Evolutionary conservation across 1,139 yeast species (phyloP).

Genomic region (Yamadazyma dendronema): DNA sequence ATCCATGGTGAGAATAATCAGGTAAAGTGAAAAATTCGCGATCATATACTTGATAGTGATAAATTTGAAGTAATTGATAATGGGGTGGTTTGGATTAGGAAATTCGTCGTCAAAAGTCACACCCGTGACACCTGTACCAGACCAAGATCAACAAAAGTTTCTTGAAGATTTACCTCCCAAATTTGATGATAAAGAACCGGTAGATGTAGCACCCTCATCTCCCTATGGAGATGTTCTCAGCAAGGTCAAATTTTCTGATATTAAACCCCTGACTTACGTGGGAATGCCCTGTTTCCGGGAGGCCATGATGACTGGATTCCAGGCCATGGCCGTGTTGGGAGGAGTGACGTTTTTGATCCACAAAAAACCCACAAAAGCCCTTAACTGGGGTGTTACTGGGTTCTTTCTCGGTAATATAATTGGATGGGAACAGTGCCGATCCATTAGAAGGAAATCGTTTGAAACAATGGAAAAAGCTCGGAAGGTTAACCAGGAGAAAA

Average conservation of each 20-base stretch:
- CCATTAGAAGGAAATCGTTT: constrained; percentile 61
- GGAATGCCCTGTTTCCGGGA: constrained; percentile 87
- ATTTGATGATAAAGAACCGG: constrained; percentile 36
- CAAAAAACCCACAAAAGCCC: constrained; percentile 57
- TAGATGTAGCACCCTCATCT: constrained; percentile 8
- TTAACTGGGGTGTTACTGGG: constrained; percentile 85
- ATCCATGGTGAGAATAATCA: constrained; percentile 2
- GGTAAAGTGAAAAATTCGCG: constrained; percentile 4
- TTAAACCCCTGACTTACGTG: constrained; percentile 52
- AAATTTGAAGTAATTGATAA: constrained; percentile 9
- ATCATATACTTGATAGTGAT: background rate
- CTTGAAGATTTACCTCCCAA: constrained; percentile 46
- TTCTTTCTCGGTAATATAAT: constrained; percentile 75
- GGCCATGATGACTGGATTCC: constrained; percentile 83
- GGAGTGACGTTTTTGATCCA: constrained; percentile 70
- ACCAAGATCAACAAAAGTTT: constrained; percentile 11
- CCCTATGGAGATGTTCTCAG: constrained; percentile 29
- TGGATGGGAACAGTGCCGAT: constrained; percentile 93
- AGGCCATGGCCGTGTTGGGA: constrained; percentile 79
- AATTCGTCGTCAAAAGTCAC: constrained; percentile 27
- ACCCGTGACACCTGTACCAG: constrained; percentile 20
- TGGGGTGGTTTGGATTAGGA: constrained; percentile 35
- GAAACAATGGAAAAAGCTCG: constrained; percentile 63
- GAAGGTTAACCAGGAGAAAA: constrained; percentile 43
- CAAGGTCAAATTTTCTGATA: constrained; percentile 45